A percentile compares a stretch with the other conserved stretches of the same genome.
Conservation (phyloP, 306 rosid species). For the Glycyrrhiza uralensis region DNA sequence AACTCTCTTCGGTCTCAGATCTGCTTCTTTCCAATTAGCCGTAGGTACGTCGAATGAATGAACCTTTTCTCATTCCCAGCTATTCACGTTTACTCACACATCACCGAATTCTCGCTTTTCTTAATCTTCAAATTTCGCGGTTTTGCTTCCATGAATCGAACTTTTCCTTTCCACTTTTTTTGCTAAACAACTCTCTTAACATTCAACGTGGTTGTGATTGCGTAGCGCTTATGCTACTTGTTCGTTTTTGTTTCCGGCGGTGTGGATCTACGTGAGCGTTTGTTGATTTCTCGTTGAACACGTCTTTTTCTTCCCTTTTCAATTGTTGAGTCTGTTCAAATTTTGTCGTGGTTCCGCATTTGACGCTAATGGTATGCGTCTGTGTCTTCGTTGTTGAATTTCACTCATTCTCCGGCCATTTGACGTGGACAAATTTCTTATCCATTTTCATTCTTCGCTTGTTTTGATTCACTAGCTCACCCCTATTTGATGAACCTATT, state of each 20-base stretch:
- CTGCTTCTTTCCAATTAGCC: not conserved
- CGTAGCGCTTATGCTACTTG: not conserved
- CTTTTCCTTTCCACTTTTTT: not conserved
- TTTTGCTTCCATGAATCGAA: not conserved
- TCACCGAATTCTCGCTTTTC: not conserved
- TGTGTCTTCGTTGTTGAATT: not conserved
- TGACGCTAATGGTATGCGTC: not conserved
- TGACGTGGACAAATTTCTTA: not conserved
- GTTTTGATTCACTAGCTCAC: not conserved
- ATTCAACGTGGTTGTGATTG: not conserved
- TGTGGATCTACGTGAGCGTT: not conserved
- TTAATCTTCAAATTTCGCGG: not conserved
- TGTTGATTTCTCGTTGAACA: conserved; percentile 2
- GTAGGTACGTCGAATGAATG: conserved; percentile 19
- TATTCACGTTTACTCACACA: not conserved
- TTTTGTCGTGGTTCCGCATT: not conserved
- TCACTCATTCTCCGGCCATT: not conserved
- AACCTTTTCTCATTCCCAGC: not conserved
- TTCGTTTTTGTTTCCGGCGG: not conserved
- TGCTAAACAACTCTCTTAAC: not conserved
- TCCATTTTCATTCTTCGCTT: not conserved
- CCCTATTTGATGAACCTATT: not conserved
- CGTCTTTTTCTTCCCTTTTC: not conserved
- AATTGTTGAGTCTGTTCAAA: not conserved
- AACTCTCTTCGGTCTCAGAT: conserved; percentile 30